Evolutionary conservation across 441 rosid genomes (phyloP).

Genomic region (Populus tomentosa): DNA sequence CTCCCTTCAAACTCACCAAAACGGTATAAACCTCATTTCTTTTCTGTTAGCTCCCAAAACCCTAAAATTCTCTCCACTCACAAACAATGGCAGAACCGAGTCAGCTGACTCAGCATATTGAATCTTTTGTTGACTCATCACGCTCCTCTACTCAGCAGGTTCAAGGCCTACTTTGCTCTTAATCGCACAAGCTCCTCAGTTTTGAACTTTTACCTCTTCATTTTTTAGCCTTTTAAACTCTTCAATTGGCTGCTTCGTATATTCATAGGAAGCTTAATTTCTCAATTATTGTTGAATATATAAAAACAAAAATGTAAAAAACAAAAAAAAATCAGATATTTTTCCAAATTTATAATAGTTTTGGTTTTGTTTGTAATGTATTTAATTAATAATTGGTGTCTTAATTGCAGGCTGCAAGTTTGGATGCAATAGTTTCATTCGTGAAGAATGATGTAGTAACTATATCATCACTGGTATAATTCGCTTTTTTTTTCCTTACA

Average conservation of each 20-base stretch:
- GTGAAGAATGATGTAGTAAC: constrained; percentile 52
- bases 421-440: constrained; percentile 54
- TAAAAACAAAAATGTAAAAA: not conserved
- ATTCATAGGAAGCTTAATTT: not conserved
- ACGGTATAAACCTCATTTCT: not conserved
- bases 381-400: constrained; percentile 2
- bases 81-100: constrained; percentile 44
- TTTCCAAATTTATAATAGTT: not conserved
- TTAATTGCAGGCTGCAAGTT: constrained; percentile 53
- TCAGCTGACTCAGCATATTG: constrained; percentile 57
- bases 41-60: constrained; percentile 15
- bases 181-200: not conserved
- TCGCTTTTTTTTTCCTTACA: not conserved
- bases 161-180: not conserved
- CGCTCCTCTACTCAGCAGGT: constrained; percentile 67
- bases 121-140: constrained; percentile 60
- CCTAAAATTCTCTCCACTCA: constrained; percentile 2
- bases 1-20: too few species aligned
- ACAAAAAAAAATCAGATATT: not conserved
- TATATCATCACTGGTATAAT: constrained; percentile 51
- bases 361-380: not conserved
- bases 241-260: not conserved
- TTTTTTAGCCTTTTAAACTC: not conserved
- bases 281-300: not conserved
- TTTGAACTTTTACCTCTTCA: not conserved